These are phyloP conservation scores for Cladosporium sp. DNA, from an alignment of 2,329 filamentous ascomycete genomes.

Conservation along the genomic window DNA sequence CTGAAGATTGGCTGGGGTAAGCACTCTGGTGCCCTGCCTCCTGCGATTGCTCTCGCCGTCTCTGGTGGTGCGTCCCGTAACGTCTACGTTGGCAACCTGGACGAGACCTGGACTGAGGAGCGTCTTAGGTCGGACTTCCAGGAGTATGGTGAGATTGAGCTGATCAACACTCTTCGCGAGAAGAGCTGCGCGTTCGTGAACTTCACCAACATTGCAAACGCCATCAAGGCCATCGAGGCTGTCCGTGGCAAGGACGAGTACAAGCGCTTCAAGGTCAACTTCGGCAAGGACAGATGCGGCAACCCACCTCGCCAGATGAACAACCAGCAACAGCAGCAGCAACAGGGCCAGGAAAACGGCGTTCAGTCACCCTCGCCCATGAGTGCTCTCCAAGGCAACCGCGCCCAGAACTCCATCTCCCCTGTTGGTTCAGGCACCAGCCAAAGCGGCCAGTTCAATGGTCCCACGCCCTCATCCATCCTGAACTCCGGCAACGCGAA, in stretches of 20 bases:
- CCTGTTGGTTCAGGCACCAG: constrained; percentile 53
- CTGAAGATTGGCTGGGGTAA: constrained; percentile 99
- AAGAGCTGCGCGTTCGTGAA: constrained; percentile 99
- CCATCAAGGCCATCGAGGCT: constrained; percentile 98
- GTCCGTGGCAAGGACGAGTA: constrained; percentile 94
- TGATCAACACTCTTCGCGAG: constrained; percentile 93
- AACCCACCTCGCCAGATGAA: constrained; percentile 88
- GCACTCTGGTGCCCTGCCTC: constrained; percentile 92
- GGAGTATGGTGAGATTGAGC: constrained; percentile 94
- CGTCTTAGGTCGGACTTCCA: constrained; percentile 93
- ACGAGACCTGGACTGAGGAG: constrained; percentile 96
- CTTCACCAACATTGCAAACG: constrained; percentile 99
- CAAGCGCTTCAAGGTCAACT: constrained; percentile 98
- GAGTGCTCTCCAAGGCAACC: constrained; percentile 53
- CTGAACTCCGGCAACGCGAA: constrained; percentile 78
- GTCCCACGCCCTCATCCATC: constrained; percentile 65
- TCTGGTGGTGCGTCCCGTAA: constrained; percentile 97
- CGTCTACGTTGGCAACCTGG: constrained; percentile 95
- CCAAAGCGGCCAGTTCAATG: constrained; percentile 55
- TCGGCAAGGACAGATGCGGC: constrained; percentile 96
- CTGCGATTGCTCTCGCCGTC: constrained; percentile 91
- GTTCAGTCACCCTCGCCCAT: constrained; percentile 52
- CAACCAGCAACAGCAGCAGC: constrained; percentile 53
- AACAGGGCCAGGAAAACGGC: constrained; percentile 57
- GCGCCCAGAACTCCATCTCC: constrained; percentile 56